A percentile compares a stretch with the other conserved stretches of the same genome.
Conservation (phyloP, 1,284 basidiomycete species). For the Meripilus lineatus region DNA sequence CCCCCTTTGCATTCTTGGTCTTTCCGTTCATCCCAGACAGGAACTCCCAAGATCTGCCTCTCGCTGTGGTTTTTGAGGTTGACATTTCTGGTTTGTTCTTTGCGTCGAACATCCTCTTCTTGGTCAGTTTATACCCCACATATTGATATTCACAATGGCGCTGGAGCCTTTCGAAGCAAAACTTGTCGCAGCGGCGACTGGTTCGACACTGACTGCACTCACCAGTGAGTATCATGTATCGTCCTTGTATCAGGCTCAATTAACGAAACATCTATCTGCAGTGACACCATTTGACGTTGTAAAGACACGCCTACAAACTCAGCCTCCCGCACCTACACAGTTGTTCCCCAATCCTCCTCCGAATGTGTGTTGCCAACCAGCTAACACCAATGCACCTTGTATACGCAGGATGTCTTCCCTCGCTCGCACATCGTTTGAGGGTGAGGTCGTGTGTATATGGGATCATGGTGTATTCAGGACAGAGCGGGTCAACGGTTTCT, state of each 20-base stretch:
- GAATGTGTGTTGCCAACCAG: conserved; percentile 66
- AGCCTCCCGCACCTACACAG: conserved; percentile 46
- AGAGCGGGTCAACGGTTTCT: conserved; percentile 76
- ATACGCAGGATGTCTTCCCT: conserved; percentile 76
- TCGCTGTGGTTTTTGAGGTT: no score
- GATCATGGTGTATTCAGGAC: conserved; percentile 64
- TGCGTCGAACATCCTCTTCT: no score
- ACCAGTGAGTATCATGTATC: conserved; percentile 54
- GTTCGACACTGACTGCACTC: conserved; percentile 77
- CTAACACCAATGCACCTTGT: conserved; percentile 40
- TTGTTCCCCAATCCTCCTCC: conserved; percentile 46
- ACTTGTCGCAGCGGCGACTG: conserved; percentile 74
- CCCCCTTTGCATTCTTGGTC: no score
- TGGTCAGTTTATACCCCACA: no score
- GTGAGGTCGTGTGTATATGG: conserved; percentile 73
- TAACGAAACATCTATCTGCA: conserved; percentile 28
- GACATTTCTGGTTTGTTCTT: no score
- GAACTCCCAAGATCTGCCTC: no score
- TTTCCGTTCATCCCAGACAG: no score
- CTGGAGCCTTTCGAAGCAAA: conserved; percentile 80
- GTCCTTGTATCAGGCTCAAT: conserved; percentile 2
- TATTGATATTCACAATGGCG: no score
- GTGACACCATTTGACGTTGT: conserved; percentile 96
- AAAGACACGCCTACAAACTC: conserved; percentile 89
- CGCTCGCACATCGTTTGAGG: conserved; percentile 42